Percentiles rank a stretch among this genome's conserved stretches.
Evolutionary conservation across 192 early-diverging fungal genomes (phyloP).

Genomic region (Coemansia sp.): DNA sequence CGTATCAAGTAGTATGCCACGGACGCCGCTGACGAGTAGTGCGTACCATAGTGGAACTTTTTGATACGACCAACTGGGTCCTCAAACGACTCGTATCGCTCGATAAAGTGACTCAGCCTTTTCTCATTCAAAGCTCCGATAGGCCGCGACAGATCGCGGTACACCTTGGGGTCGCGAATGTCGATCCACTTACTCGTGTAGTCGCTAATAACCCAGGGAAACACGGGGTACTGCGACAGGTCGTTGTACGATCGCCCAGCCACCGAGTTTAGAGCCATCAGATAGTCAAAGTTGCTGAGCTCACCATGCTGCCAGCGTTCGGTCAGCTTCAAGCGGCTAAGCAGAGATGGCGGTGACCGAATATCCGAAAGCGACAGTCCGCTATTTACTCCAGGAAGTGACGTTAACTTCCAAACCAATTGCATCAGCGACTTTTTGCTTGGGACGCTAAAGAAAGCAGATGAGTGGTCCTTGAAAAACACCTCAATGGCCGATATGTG

Average conservation of each 20-base stretch:
- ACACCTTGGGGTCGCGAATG: slow-evolving; percentile 70
- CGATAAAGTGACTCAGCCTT: slow-evolving; percentile 46
- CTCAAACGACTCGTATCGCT: slow-evolving; percentile 63
- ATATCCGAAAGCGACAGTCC: slow-evolving; percentile 35
- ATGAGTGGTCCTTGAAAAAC: slow-evolving; percentile 43
- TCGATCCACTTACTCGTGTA: slow-evolving; percentile 81
- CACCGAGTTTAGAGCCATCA: slow-evolving; percentile 91
- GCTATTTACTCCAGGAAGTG: slow-evolving; percentile 24
- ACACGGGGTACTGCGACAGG: slow-evolving; percentile 95
- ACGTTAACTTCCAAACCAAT: slow-evolving; percentile 44
- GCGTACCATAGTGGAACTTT: slow-evolving; percentile 93
- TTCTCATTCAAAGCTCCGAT: slow-evolving; percentile 80
- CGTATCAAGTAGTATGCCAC: slow-evolving; percentile 88
- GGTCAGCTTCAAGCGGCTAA: slow-evolving; percentile 54
- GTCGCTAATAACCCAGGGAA: slow-evolving; percentile 90
- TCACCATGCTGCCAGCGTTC: slow-evolving; percentile 82
- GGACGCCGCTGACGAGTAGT: slow-evolving; percentile 92
- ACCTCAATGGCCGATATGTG: slow-evolving; percentile 45
- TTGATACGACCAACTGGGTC: slow-evolving; percentile 59
- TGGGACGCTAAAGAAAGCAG: slow-evolving; percentile 34
- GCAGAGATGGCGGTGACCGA: slow-evolving; percentile 27
- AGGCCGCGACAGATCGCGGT: slow-evolving; percentile 88
- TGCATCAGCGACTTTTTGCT: slow-evolving; percentile 43
- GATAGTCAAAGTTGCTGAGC: slow-evolving; percentile 94
- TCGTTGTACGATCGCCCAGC: slow-evolving; percentile 86